Evolutionary conservation across 2,329 filamentous ascomycete species (phyloP), one percentile per base, ranked within the genome.

Genomic region (Penicillium sp.): DNA sequence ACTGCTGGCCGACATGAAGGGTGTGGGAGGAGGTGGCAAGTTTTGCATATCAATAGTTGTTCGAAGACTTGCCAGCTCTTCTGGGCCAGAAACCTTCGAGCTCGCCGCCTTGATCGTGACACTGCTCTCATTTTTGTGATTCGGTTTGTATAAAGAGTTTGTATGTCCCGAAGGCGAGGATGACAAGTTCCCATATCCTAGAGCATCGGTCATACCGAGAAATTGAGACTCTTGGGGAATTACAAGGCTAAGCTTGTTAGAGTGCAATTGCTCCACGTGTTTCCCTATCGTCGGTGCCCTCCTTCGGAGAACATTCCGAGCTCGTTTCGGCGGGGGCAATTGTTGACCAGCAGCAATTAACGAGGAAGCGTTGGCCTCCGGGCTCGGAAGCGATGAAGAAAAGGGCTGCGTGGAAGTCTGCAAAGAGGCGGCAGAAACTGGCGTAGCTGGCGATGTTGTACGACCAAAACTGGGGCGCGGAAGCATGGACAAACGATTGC

Each of bases 201-300:
- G 47, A 11, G 36, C 41, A 44, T 56, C 60, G 23, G 56, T 61
- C 50, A 55, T 57, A 41, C 60, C 60, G 56, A 41, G 44, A 34
- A 51, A 59, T 23, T 65, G 52, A 44, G 56, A 10, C 14, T 44
- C 53, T 44, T 59, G 60, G 4, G 69, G 66, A 39, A 72, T 71
- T 7, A 70, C 61, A 19, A 71, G 58, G 48, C 69, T 69, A n/a
- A 70, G 54, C 18, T 67, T 70, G 52, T 67, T 62, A 8, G 51
- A 49, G 56, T 55, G 58, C 35, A 23, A 61, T 18, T 61, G 61
- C 35, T 59, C 67, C 34, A 56, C 62, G 60, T 71, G 64, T 47
- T 70, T 70, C 36, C 70, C 71, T 62, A 74, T 74, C 52, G 68
- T 74, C 3, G 75, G 71, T 34, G 72, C 70, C 58, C 71, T 77